Conservation (phyloP, 2,329 filamentous ascomycete genomes). For the Pestalotiopsis sp. region DNA sequence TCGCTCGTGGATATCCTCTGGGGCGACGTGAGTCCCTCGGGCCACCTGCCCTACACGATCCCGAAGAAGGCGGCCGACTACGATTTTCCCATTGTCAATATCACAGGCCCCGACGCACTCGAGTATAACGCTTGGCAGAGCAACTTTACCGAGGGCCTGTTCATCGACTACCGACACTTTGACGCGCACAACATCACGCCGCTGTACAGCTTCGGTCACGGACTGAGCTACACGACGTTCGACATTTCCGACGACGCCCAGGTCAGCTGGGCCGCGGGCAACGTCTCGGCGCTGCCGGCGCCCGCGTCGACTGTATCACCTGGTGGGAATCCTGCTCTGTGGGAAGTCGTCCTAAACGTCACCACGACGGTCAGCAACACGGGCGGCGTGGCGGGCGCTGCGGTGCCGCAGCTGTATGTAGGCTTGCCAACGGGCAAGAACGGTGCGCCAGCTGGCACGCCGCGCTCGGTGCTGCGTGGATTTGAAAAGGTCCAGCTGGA, state of each 20-base stretch:
- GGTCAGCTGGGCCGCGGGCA: neutral
- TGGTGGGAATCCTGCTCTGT: neutral
- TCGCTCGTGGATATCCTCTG: slow-evolving; percentile 65
- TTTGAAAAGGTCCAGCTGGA: neutral
- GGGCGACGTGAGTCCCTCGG: slow-evolving; percentile 62
- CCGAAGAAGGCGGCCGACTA: slow-evolving; percentile 1
- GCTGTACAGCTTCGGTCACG: neutral
- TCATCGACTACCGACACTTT: slow-evolving; percentile 31
- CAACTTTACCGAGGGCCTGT: slow-evolving; percentile 33
- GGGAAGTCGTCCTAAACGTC: neutral
- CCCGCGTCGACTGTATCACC: neutral
- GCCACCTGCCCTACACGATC: slow-evolving; percentile 22
- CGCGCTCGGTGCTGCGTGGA: neutral
- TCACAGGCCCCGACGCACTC: slow-evolving; percentile 43
- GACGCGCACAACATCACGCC: neutral
- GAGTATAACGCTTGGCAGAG: slow-evolving; percentile 18
- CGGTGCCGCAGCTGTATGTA: neutral
- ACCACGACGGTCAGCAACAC: neutral
- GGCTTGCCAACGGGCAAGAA: neutral
- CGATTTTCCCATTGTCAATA: slow-evolving; percentile 31
- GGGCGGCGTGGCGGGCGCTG: neutral
- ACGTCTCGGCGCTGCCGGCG: neutral
- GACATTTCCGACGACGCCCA: neutral
- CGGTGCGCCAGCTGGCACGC: neutral
- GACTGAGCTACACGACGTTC: neutral